Percentiles rank a stretch among this genome's conserved stretches.
phyloP scores from a whole-genome alignment of 106 monocot genomes.

The Triglochin maritima region DNA sequence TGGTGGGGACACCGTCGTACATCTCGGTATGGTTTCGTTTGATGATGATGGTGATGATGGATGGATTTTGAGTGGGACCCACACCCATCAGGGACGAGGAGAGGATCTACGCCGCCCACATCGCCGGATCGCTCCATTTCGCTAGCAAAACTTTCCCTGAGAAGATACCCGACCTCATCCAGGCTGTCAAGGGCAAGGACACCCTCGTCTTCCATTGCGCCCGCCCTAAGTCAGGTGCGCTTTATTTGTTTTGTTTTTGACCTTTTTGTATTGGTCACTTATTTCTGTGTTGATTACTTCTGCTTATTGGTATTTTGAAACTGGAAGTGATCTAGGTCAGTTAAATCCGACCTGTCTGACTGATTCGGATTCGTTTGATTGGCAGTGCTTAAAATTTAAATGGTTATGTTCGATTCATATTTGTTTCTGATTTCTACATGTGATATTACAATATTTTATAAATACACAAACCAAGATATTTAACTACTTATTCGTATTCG shows the following conservation, averaged over 20 bases:
- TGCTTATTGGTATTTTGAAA: not conserved
- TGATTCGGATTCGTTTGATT: too few relatives aligned
- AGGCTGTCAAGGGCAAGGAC: slow-evolving; percentile 56
- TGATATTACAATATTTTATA: too few relatives aligned
- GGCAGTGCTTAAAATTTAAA: too few relatives aligned
- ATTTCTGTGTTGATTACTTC: not conserved
- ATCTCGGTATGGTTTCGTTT: slow-evolving; percentile 28
- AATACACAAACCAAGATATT: too few relatives aligned
- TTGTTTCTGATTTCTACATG: too few relatives aligned
- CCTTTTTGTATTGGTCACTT: not conserved
- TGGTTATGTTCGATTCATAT: too few relatives aligned
- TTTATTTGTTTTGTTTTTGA: not conserved
- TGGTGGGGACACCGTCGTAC: slow-evolving; percentile 61
- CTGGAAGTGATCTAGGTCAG: too few relatives aligned
- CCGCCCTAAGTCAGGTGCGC: slow-evolving; percentile 79
- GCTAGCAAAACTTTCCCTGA: slow-evolving; percentile 55
- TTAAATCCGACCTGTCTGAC: too few relatives aligned
- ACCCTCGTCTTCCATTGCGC: slow-evolving; percentile 97
- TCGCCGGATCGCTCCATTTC: slow-evolving; percentile 75
- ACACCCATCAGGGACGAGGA: slow-evolving; percentile 63
- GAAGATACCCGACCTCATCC: slow-evolving; percentile 50
- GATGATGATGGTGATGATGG: too few relatives aligned
- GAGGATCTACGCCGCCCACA: slow-evolving; percentile 88
- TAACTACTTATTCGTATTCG: too few relatives aligned
- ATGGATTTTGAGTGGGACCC: too few relatives aligned